phyloP scores from a whole-genome alignment of 2,329 filamentous ascomycete species.

The Ophiostoma pallidulum region DNA sequence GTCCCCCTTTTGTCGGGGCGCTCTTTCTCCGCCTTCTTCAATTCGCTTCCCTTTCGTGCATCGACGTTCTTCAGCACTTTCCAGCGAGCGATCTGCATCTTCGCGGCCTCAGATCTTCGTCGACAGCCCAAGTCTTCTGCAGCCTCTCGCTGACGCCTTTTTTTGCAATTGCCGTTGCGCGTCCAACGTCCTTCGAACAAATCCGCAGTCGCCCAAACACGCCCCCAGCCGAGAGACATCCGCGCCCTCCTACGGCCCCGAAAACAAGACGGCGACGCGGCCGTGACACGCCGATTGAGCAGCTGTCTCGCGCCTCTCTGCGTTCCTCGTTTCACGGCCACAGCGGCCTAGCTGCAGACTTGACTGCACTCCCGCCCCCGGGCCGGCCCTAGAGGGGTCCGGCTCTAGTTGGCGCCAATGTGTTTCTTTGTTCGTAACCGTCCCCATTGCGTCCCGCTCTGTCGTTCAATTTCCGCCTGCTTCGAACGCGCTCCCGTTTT shows the following conservation, averaged over 20 bases:
- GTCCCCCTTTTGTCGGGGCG: neutral
- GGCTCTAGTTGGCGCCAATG: slow-evolving; percentile 5
- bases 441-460: too few species aligned
- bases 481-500: too few species aligned
- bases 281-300: slow-evolving; percentile 7
- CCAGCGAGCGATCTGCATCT: too few species aligned
- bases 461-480: too few species aligned
- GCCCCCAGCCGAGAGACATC: neutral
- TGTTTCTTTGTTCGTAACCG: slow-evolving; percentile 4
- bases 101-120: too few species aligned
- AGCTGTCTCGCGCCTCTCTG: neutral
- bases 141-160: neutral
- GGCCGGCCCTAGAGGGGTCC: slow-evolving; percentile 9
- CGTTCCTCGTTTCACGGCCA: neutral
- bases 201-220: neutral
- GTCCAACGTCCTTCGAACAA: neutral
- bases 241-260: neutral
- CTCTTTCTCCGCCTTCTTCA: neutral
- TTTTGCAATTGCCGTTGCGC: too few species aligned
- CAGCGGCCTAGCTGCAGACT: neutral
- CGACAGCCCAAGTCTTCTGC: neutral
- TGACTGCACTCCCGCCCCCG: slow-evolving; percentile 1
- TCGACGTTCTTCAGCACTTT: too few species aligned
- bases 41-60: neutral
- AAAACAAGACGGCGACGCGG: neutral